Base-by-base conservation (phyloP, 2,329 filamentous ascomycete genomes). In the Erysiphe pulchra region DNA sequence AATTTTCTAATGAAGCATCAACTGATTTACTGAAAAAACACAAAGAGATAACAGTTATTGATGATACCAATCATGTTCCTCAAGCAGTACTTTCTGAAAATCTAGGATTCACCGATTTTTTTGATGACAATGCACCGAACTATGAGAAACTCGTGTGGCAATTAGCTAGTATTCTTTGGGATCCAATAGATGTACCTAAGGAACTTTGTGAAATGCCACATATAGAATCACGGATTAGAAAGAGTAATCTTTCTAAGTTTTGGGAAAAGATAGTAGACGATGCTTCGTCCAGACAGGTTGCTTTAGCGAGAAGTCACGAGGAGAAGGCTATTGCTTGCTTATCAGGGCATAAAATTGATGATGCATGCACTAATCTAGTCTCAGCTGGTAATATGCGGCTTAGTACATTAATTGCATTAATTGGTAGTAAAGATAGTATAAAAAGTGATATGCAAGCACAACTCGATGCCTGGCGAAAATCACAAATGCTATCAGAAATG, bases 401-500 rank as follows among this genome's bases (percentile, higher is more conserved):
- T n/a, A 83, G 82, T 5, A 86, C 82, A 1, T 66, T 95, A 37
- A 67, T 94, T 30, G 69, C 90, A 11, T 74, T 92, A 49, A 80
- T 95, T 54, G 84, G 83, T 32, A 73, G 73, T 13, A 80, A 80
- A 55, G 66, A 74, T 44, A 66, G 66, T 2, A 73, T 77, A 46
- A 80, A 77, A 56, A 73, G 73, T 49, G 78, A 87, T 50, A 82
- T 95, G 63, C 68, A 68, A 20, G 69, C 76, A 47, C 90, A 98
- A 59, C 69, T 98, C 45, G 73, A 77, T 48, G 76, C 80, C 44
- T 98, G 90, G 90, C 75, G 77, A 33, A 72, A 81, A 28, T 75
- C 82, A 33, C 83, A 85, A 56, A 74, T 87, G 42, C 71, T 92
- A 16, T 82, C 84, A 1, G 92, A 98, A 59, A 85, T 98, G 61